Base-by-base conservation (phyloP, 1,284 basidiomycete genomes). In the Moesziomyces antarcticus region DNA sequence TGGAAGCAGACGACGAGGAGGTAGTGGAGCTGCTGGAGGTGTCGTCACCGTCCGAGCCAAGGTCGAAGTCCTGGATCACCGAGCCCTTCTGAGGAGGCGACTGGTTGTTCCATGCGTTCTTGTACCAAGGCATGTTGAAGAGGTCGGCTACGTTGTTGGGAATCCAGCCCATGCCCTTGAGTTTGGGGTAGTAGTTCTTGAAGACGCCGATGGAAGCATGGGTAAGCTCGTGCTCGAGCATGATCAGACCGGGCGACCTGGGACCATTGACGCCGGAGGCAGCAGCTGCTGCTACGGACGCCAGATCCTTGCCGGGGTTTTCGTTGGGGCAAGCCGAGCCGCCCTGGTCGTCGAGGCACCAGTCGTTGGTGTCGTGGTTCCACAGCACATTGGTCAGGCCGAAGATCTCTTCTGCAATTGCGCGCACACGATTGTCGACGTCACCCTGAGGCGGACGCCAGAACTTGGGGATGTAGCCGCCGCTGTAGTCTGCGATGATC, bases 201-300 rank as follows among this genome's bases (percentile, higher is more conserved):
- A 93, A 95, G 8, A 89, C 88, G 48, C 87, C 81, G 42, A 93
- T 89, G 22, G 90, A 87, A 61, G 86, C 79, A 48, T 88, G 85
- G 20, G 87, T 88, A n/a, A 91, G 85, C 84, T 94, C 93, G 85
- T 96, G 93, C 85, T 94, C 91, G 69, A 95, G 88, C 64, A 93
- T 87, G 74, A 94, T 87, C 20, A 94, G 87, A 37, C 93, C 93
- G 10, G 90, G 90, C 11, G 82, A 84, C 58, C 77, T 46, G 21
- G 66, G 47, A 41, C 67, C 61, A 20, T 62, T 16, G 43, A 80
- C 53, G 13, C 66, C 57, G 13, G 53, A 24, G 1, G 57, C 6
- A 16, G 73, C 73, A n/a, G 67, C 57, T 42, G 57, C 56, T 1
- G 75, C 45, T 24, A 78, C 73, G 16, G 67, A 65, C 21, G 65